phyloP scores from a whole-genome alignment of 148 eudicot species.

The Arbutus unedo region DNA sequence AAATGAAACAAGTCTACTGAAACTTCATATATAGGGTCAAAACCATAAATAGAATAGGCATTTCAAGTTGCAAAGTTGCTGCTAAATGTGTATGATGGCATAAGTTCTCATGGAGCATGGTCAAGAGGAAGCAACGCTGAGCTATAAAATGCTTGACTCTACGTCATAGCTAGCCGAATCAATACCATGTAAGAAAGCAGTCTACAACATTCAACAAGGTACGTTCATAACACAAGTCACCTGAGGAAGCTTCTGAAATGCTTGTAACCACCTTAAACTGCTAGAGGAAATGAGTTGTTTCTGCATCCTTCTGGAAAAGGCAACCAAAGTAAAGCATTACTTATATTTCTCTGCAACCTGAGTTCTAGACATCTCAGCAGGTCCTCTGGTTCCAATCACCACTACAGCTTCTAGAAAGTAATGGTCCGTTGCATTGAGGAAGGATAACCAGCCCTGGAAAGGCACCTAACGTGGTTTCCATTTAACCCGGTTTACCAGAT shows the following conservation, averaged over 20 bases:
- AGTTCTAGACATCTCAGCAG: background rate
- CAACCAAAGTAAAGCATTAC: background rate
- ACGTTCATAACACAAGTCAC: background rate
- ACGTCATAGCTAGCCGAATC: background rate
- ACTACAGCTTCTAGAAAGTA: background rate
- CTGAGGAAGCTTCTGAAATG: background rate
- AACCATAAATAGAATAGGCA: background rate
- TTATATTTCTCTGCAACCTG: background rate
- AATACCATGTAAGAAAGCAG: background rate
- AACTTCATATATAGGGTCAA: background rate
- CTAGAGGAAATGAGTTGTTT: no score
- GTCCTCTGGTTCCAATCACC: background rate
- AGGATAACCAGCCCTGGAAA: background rate
- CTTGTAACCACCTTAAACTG: background rate
- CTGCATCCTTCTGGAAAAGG: slow-evolving; percentile 7
- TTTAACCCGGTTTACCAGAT: background rate
- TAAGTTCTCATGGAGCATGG: background rate
- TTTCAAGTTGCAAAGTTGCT: background rate
- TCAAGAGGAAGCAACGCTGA: slow-evolving; percentile 13
- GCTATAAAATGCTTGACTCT: slow-evolving; percentile 1
- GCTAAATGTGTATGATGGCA: background rate
- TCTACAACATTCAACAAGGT: background rate
- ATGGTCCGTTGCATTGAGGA: background rate
- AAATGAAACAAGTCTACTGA: background rate
- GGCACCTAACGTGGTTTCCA: background rate